Base-by-base conservation (phyloP, 192 early-diverging fungal genomes). In the Linnemannia schmuckeri region DNA sequence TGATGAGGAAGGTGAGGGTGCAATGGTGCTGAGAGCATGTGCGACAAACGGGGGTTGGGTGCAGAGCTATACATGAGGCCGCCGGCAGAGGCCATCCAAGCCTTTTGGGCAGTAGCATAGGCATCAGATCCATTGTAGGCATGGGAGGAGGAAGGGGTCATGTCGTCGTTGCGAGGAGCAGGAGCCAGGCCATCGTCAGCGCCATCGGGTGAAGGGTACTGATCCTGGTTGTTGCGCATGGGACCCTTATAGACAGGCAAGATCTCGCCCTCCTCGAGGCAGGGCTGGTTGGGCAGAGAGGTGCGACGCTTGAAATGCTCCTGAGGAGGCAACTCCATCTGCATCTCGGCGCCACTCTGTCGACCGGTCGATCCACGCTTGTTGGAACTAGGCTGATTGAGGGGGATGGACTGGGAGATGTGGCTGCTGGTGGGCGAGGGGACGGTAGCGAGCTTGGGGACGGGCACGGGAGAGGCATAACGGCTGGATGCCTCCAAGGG, bases 121-220 rank as follows among this genome's bases (percentile, higher is more conserved):
- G 49, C 55, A 37, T 61, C 30, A 13, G 72, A n/a, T 6, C 55
- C 44, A 6, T 52, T 52, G 49, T 70, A 78, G 3, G n/a, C 24
- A 30, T 77, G 47, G 7, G 46, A 55, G n/a, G 41, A 54, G 4
- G 79, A 46, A 22, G 47, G 40, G 20, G 41, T n/a, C 63, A 78
- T 52, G 40, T 70, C 68, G 22, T 78, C 47, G 22, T 42, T 24
- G 47, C 46, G 61, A 52, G 46, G 15, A 42, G 44, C 3, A 7
- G 61, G 46, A 22, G 41, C 57, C 18, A 44, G 55, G 8, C 54
- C 63, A 70, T 83, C 82, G 37, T 72, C 44, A 33, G 74, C 78
- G 54, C 78, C 68, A 42, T 85, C 84, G 2, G 84, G 84, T 3
- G 84, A 86, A 33, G 84, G 84, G 46, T 86, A 86, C 38, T 86